phyloP scores from a whole-genome alignment of 2,329 filamentous ascomycete species.

The Penicillium sclerotiorum region DNA sequence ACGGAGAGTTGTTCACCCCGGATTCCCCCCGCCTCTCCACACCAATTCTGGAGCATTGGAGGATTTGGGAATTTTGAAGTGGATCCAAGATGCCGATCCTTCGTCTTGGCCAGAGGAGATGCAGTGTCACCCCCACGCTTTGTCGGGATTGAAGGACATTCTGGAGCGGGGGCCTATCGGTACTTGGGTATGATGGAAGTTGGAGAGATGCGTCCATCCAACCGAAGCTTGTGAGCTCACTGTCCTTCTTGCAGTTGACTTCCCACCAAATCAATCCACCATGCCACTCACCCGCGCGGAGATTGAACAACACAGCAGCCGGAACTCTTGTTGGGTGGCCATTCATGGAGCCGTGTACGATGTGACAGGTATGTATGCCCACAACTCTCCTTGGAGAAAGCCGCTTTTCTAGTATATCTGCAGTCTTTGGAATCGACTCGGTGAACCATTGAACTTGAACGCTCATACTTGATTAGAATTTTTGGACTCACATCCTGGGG shows the following conservation, averaged over 20 bases:
- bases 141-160: neutral
- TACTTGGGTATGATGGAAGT: too few relatives aligned
- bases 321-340: constrained; percentile 38
- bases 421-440: neutral
- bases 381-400: constrained; percentile 19
- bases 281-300: constrained; percentile 50
- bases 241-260: too few relatives aligned
- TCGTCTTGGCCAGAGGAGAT: too few relatives aligned
- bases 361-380: neutral
- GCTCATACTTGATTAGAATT: neutral
- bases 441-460: neutral
- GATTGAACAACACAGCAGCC: constrained; percentile 52
- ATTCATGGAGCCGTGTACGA: constrained; percentile 11
- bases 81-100: neutral
- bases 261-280: too few relatives aligned
- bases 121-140: neutral
- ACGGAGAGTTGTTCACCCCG: neutral
- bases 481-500: constrained; percentile 34
- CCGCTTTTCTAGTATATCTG: too few relatives aligned
- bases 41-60: too few relatives aligned
- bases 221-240: too few relatives aligned
- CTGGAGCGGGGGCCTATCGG: neutral
- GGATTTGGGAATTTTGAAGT: too few relatives aligned
- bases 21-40: neutral
- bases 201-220: too few relatives aligned